Base-by-base conservation (phyloP, 805 yeast species). In the Cyberlindnera mrakii region DNA sequence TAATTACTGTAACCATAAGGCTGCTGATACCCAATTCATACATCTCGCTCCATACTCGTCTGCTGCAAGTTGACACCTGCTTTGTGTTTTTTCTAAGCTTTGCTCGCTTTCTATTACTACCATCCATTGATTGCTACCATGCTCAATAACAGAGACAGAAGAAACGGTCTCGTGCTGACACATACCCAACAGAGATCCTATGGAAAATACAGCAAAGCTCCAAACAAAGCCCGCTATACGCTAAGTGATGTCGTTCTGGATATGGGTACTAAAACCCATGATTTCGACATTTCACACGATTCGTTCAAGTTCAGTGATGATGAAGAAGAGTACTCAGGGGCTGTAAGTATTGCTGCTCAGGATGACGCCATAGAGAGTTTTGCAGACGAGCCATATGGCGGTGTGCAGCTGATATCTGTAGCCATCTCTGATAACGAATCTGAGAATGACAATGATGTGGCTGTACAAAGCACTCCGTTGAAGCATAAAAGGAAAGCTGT, bases 361-460 rank as follows among this genome's bases (percentile, higher is more conserved):
- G 51, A 43, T 10, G 45, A 42, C 10, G 34, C 37, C 11, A 33
- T 47, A 15, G 52, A 46, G 13, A 55, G 47, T 20, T 18, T 53
- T 20, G 42, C 44, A 19, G 60, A 53, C 39, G 43, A 46, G 11
- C 55, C 56, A 3, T 55, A 51, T 39, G 45, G 53, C 2, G 41
- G 38, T 15, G 37, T 56, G 3, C 53, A 47, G 18, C 29, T 55
- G 8, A 44, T 57, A n/a, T 44, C 45, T 18, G 43, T 57, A 33
- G 53, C 58, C 3, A 49, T 57, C 5, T 51, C 58, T 10, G 61
- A 57, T 39, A 49, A 55, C 23, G 61, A 57, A 32, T 50, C 54
- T 25, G 48, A 47, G 33, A 20, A 14, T n/a, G 16, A 19, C 7
- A 32, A 13, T 15, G 23, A 4, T n/a, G 13, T 34, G 6, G 41